Percentiles rank a stretch among this genome's conserved stretches.
Evolutionary conservation across 2,329 filamentous ascomycete genomes (phyloP).

Genomic region (Colletotrichum somersetense): DNA sequence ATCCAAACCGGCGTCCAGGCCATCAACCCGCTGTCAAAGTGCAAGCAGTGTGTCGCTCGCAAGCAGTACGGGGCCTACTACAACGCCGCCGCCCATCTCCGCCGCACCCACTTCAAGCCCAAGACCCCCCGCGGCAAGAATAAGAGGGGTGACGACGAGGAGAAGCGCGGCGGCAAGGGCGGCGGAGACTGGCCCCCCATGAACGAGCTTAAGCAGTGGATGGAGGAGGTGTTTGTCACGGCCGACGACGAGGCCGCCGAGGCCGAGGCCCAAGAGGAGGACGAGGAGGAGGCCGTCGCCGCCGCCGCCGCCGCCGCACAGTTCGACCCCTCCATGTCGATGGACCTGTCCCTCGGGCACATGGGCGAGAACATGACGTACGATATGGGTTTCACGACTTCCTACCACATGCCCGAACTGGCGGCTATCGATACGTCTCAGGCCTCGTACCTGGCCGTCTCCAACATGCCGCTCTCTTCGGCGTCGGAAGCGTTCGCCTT

Average conservation of each 20-base stretch:
- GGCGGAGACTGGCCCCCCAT: conserved; percentile 69
- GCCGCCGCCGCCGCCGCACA: neutral
- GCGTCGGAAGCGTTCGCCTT: conserved; percentile 36
- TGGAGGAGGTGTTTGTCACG: conserved; percentile 64
- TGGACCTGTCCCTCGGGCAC: conserved; percentile 37
- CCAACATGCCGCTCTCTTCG: conserved; percentile 38
- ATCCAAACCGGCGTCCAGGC: conserved; percentile 60
- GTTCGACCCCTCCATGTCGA: conserved; percentile 28
- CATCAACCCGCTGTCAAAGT: conserved; percentile 78
- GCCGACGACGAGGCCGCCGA: conserved; percentile 51
- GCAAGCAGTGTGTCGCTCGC: conserved; percentile 81
- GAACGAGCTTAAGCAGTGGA: conserved; percentile 70
- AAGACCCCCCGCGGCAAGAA: conserved; percentile 63
- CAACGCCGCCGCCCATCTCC: conserved; percentile 91
- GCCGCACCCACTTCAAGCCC: conserved; percentile 87
- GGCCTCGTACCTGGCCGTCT: conserved; percentile 30
- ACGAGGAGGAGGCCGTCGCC: conserved; percentile 39
- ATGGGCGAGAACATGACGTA: conserved; percentile 38
- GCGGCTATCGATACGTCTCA: conserved; percentile 35
- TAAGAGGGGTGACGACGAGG: conserved; percentile 53
- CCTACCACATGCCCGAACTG: conserved; percentile 37
- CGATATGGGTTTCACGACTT: conserved; percentile 30
- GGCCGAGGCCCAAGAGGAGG: conserved; percentile 46
- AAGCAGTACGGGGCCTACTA: conserved; percentile 94
- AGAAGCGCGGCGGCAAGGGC: conserved; percentile 67